phyloP scores from a whole-genome alignment of 2,329 filamentous ascomycete genomes.

The Xylariomycetidae sp. region DNA sequence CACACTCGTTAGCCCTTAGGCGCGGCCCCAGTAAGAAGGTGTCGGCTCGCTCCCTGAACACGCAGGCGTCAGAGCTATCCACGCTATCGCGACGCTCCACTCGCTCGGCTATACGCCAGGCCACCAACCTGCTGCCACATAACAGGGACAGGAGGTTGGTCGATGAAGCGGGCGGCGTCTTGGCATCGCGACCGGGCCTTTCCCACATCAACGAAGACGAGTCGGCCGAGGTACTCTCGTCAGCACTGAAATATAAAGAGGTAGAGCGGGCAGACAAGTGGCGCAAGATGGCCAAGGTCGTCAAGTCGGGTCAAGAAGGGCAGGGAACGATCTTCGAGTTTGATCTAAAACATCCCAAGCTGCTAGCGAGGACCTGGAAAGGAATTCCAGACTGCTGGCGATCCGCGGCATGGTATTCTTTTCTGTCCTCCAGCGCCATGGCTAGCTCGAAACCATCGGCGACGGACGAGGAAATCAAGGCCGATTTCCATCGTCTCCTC shows the following conservation, averaged over 20 bases:
- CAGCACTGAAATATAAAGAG: slow-evolving; percentile 59
- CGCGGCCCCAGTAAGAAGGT: slow-evolving; percentile 49
- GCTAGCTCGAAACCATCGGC: slow-evolving; percentile 53
- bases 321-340: slow-evolving; percentile 70
- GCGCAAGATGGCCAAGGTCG: slow-evolving; percentile 60
- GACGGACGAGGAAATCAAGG: slow-evolving; percentile 67
- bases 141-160: slow-evolving; percentile 57
- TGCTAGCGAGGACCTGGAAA: slow-evolving; percentile 93
- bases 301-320: slow-evolving; percentile 45
- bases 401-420: slow-evolving; percentile 89
- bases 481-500: slow-evolving; percentile 69
- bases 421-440: slow-evolving; percentile 73
- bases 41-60: slow-evolving; percentile 55
- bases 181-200: slow-evolving; percentile 54
- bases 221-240: slow-evolving; percentile 45
- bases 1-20: slow-evolving; percentile 34
- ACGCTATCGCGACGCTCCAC: slow-evolving; percentile 48
- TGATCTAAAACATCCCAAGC: slow-evolving; percentile 74
- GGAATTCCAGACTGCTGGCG: slow-evolving; percentile 97
- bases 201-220: slow-evolving; percentile 53
- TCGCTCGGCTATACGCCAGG: slow-evolving; percentile 51
- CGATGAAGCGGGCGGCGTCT: slow-evolving; percentile 64
- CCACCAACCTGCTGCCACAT: slow-evolving; percentile 55
- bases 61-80: slow-evolving; percentile 50
- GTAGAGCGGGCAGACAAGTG: slow-evolving; percentile 61